A percentile compares a stretch with the other conserved stretches of the same genome.
phyloP scores from a whole-genome alignment of 495 filamentous ascomycete genomes.

The Aspergillus coremiiformis region DNA sequence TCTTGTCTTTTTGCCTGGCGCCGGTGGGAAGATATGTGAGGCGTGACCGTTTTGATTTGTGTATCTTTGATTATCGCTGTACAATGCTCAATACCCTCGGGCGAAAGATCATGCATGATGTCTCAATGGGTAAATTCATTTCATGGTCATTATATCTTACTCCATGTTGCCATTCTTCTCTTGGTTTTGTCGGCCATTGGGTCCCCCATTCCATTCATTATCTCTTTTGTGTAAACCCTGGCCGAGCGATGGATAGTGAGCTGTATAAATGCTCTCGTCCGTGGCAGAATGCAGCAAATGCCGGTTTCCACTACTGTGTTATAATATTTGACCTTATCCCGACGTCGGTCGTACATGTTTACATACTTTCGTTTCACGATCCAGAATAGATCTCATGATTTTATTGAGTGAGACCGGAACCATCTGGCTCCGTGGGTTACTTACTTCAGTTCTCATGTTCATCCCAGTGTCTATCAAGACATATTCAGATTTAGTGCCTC shows the following conservation, averaged over 20 bases:
- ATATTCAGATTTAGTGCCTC: neutral
- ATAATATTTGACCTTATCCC: neutral
- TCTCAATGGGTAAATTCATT: conserved; percentile 19
- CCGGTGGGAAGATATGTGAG: conserved; percentile 21
- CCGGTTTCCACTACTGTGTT: neutral
- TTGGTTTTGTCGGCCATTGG: neutral
- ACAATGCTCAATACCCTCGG: conserved; percentile 42
- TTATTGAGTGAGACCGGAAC: neutral
- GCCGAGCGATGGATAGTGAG: neutral
- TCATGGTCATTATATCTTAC: conserved; percentile 6
- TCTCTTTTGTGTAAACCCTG: neutral
- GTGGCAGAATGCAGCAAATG: neutral
- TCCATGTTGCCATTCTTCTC: neutral
- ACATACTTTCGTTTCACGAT: neutral
- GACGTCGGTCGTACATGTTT: too few species aligned
- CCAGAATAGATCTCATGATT: neutral
- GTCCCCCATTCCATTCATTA: too few species aligned
- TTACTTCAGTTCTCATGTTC: too few species aligned
- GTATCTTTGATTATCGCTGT: conserved; percentile 25
- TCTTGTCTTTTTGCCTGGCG: conserved; percentile 18
- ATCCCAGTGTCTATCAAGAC: neutral
- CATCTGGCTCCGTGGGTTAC: too few species aligned
- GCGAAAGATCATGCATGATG: conserved; percentile 27
- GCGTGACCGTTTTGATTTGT: conserved; percentile 32
- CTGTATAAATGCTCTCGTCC: neutral